Base-by-base conservation (phyloP, 768 basidiomycete genomes). In the Serendipita sp. region DNA sequence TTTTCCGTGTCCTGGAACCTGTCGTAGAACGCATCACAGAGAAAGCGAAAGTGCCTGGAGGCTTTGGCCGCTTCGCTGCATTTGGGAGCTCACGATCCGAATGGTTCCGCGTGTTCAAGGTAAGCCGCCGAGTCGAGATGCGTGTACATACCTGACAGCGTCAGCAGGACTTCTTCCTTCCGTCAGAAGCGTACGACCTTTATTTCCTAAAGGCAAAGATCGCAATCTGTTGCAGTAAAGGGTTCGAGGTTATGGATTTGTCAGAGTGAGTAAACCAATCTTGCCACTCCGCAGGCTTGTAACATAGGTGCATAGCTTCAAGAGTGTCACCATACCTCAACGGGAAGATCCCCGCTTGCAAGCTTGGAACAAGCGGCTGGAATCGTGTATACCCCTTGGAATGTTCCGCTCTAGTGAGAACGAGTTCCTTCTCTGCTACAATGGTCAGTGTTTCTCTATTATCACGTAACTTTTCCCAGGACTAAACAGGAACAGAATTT, bases 171-270 rank as follows among this genome's bases (percentile, higher is more conserved):
- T 95, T 93, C 74, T 94, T 90, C 81, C 73, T 95, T 56, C 91
- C 90, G 1, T 91, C 88, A 0, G 92, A 96, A 70, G 86, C 93
- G 0, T 90, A 83, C 66, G 88, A 91, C 69, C 77, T 97, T 44
- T 84, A 92, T 65, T 98, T 97, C 79, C 76, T 97, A 63, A 93
- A 94, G 71, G 88, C 88, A 7, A 89, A 88, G 74, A 88, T 99
- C 65, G 93, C 89, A 2, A 88, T 99, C 63, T 79, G 96, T 30
- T 94, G 94, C 67, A 84, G 88, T 0, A 90, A 90, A 69, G 93
- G 94, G 42, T 97, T 97, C 68, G 94, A 97, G 72, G 95, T 97
- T 68, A 97, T 98, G 88, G 91, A 97, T 68, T 79, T 97, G 43
- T 83, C 84, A 24, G 90, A 94, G 89, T 95, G 75, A 48, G 88